Base-by-base conservation (phyloP, 2,329 filamentous ascomycete species). In the Tolypocladium sp. region DNA sequence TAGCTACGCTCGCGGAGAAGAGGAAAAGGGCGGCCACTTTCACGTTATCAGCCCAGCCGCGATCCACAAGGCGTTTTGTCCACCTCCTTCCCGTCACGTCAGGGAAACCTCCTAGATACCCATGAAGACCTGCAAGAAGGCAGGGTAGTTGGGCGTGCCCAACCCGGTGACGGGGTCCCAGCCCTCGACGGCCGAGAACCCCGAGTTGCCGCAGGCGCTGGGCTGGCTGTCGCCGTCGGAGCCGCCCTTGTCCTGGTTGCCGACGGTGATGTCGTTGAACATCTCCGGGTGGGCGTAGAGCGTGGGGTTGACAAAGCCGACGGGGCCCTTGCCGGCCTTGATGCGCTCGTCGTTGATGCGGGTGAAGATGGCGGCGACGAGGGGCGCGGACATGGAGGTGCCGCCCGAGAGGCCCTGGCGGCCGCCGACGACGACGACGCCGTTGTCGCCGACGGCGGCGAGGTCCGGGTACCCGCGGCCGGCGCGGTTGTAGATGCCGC, bases 331-430 rank as follows among this genome's bases (percentile, higher is more conserved):
- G 10, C 68, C 67, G 61, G 61, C 65, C n/a, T 59, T 58, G 52
- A 72, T 51, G 12, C 69, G 63, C 62, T 68, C 66, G 46, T 66
- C 69, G 33, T 72, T 72, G 8, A 71, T 65, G 53, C 71, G 62
- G n/a, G 64, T 69, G 49, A 74, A 62, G 57, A 76, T 70, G 41
- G 65, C 64, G 6, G 65, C 71, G n/a, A 73, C 69, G 17, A 70
- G 66, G 2, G 73, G 73, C 5, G 70, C 69, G 7, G 71, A 68
- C 40, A 69, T 70, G 55, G 77, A 80, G 0, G 82, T 85, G 17
- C 81, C 82, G 56, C 73, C 80, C 0, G 78, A 73, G 35, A 77
- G 69, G 0, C 65, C 63, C 58, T 77, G 77, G 6, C 67, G 65
- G 25, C 77, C 77, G 55, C 78, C 68, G 38, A 78, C 67, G 1